Conservation (phyloP, 805 yeast genomes). For the Kodamaea hsintzibuensis region DNA sequence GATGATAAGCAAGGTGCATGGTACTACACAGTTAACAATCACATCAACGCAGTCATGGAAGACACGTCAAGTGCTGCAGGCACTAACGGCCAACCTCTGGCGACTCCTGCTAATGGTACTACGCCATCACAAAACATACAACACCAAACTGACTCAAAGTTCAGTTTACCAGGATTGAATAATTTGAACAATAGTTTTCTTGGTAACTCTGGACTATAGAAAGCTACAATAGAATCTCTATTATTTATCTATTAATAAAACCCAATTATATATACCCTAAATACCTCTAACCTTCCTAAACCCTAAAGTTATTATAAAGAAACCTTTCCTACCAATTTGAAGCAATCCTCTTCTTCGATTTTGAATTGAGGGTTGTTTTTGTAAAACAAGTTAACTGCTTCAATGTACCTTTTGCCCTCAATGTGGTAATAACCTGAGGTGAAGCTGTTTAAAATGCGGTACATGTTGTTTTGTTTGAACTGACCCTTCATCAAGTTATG, state of each 20-base stretch:
- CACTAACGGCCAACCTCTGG: constrained; percentile 2
- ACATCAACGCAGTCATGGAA: constrained; percentile 39
- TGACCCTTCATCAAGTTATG: constrained; percentile 18
- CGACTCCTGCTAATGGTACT: constrained; percentile 1
- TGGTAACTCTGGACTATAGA: neutral
- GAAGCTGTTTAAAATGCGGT: constrained; percentile 12
- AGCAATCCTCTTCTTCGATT: neutral
- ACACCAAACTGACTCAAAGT: neutral
- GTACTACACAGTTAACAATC: constrained; percentile 50
- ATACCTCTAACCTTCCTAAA: neutral
- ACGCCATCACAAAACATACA: neutral
- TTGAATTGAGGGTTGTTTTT: constrained; percentile 11
- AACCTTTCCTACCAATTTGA: constrained; percentile 1
- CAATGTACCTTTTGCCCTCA: constrained; percentile 26
- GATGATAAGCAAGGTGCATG: constrained; percentile 60
- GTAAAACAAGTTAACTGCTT: constrained; percentile 28
- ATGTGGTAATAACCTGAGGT: constrained; percentile 19
- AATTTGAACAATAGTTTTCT: constrained; percentile 10
- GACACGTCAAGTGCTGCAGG: constrained; percentile 6
- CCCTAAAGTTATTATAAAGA: constrained; percentile 5
- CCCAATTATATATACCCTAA: neutral
- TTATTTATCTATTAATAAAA: neutral
- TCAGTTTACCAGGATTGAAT: constrained; percentile 29
- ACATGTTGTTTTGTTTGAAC: constrained; percentile 16
- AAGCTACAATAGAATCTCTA: neutral